Conservation (phyloP, 1,139 yeast genomes). For the Hyphopichia fennica region DNA sequence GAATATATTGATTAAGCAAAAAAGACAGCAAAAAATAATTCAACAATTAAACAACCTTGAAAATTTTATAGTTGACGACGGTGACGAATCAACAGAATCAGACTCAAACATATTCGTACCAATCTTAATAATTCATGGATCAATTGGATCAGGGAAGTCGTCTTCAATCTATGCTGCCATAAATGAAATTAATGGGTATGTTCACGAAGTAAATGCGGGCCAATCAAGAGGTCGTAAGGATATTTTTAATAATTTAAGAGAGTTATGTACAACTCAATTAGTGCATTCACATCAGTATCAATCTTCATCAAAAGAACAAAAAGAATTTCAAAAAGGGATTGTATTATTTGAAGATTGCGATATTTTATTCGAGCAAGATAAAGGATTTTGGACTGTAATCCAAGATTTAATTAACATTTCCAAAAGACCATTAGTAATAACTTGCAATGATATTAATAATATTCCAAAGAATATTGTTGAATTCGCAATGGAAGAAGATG, state of each 20-base stretch:
- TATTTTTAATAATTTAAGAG: slow-evolving; percentile 63
- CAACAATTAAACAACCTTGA: background rate
- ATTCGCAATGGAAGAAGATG: slow-evolving; percentile 41
- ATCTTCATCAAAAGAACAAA: slow-evolving; percentile 5
- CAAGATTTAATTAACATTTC: slow-evolving; percentile 63
- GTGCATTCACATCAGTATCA: slow-evolving; percentile 51
- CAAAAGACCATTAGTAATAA: slow-evolving; percentile 76
- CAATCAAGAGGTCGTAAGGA: slow-evolving; percentile 73
- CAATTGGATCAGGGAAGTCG: slow-evolving; percentile 78
- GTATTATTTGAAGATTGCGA: slow-evolving; percentile 88
- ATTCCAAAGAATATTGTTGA: slow-evolving; percentile 58
- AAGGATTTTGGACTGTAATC: slow-evolving; percentile 76
- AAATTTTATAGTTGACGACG: slow-evolving; percentile 14
- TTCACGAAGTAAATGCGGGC: slow-evolving; percentile 80
- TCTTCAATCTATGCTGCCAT: slow-evolving; percentile 71
- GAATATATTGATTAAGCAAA: slow-evolving; percentile 22
- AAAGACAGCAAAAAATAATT: slow-evolving; percentile 15
- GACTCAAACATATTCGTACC: slow-evolving; percentile 54
- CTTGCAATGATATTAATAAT: slow-evolving; percentile 58
- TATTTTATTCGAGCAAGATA: slow-evolving; percentile 74
- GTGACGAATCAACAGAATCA: slow-evolving; percentile 15
- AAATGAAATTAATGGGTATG: slow-evolving; percentile 64
- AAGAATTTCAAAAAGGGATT: slow-evolving; percentile 59
- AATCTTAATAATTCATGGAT: slow-evolving; percentile 67
- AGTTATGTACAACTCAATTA: slow-evolving; percentile 80